These are phyloP conservation scores for Areca catechu DNA, from an alignment of 176 grass and related monocot species.

Conservation along the genomic window DNA sequence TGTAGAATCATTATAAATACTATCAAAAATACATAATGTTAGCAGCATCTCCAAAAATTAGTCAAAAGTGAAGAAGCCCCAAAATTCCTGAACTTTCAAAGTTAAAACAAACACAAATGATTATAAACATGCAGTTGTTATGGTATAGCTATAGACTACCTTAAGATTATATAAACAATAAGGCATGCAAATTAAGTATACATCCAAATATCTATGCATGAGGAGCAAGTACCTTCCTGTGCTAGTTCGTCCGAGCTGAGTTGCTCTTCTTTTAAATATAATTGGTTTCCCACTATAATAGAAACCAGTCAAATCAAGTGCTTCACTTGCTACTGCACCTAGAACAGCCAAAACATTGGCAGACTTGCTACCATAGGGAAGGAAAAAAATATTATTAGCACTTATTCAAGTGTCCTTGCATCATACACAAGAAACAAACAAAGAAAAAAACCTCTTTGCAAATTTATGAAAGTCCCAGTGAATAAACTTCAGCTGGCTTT, in stretches of 20 bases:
- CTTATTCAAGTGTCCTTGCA: constrained; percentile 8
- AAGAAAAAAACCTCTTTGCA: constrained; percentile 55
- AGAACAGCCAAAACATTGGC: constrained; percentile 95
- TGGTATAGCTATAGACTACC: too few species aligned
- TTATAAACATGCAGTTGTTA: too few species aligned
- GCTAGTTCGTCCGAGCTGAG: constrained; percentile 56
- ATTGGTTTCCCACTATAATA: constrained; percentile 82
- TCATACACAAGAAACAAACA: not conserved
- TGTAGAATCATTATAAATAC: too few species aligned
- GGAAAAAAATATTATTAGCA: constrained; percentile 25
- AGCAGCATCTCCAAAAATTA: too few species aligned
- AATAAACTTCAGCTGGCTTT: constrained; percentile 84
- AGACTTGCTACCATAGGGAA: constrained; percentile 61
- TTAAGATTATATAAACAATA: too few species aligned
- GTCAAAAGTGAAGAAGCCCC: too few species aligned
- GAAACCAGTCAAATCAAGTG: constrained; percentile 86
- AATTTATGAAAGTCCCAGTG: constrained; percentile 99
- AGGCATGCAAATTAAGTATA: not conserved
- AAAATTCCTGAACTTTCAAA: too few species aligned
- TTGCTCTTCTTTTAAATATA: constrained; percentile 45
- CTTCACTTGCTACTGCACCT: constrained; percentile 76
- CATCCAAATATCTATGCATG: not conserved
- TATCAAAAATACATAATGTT: too few species aligned
- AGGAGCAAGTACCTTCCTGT: constrained; percentile 44
- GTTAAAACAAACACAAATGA: too few species aligned